These are phyloP conservation scores for Cinchona pubescens DNA, from an alignment of 257 asterid genomes.

Conservation along the genomic window DNA sequence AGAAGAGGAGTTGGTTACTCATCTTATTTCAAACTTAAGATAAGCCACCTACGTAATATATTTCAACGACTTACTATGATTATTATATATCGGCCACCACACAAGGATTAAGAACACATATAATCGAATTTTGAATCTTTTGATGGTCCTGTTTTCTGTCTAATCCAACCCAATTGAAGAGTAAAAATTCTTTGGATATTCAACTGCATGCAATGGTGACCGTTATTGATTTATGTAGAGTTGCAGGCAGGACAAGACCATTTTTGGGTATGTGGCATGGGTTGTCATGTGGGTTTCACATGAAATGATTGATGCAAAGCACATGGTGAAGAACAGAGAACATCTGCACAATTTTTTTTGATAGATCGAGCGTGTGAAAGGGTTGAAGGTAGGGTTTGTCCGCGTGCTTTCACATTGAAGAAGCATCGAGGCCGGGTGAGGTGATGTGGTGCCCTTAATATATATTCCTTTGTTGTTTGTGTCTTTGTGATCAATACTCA, in stretches of 20 bases:
- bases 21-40: too few species aligned
- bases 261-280: slow-evolving; percentile 29
- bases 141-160: too few species aligned
- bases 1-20: too few species aligned
- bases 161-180: too few species aligned
- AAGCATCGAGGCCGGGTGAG: slow-evolving; percentile 26
- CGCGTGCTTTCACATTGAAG: slow-evolving; percentile 16
- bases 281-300: slow-evolving; percentile 46
- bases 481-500: background rate
- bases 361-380: slow-evolving; percentile 5
- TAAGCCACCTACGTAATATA: too few species aligned
- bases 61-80: too few species aligned
- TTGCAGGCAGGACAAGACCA: slow-evolving; percentile 23
- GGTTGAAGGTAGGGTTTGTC: slow-evolving; percentile 15
- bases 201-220: background rate
- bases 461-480: slow-evolving; percentile 9
- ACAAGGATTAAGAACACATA: too few species aligned
- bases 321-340: slow-evolving; percentile 38
- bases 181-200: background rate
- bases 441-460: slow-evolving; percentile 5
- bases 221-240: background rate
- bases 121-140: too few species aligned
- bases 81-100: too few species aligned
- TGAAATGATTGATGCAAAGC: slow-evolving; percentile 27
- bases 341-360: slow-evolving; percentile 28